These are phyloP conservation scores for Apodospora peruviana DNA, from an alignment of 495 filamentous ascomycete genomes.

Conservation along the genomic window DNA sequence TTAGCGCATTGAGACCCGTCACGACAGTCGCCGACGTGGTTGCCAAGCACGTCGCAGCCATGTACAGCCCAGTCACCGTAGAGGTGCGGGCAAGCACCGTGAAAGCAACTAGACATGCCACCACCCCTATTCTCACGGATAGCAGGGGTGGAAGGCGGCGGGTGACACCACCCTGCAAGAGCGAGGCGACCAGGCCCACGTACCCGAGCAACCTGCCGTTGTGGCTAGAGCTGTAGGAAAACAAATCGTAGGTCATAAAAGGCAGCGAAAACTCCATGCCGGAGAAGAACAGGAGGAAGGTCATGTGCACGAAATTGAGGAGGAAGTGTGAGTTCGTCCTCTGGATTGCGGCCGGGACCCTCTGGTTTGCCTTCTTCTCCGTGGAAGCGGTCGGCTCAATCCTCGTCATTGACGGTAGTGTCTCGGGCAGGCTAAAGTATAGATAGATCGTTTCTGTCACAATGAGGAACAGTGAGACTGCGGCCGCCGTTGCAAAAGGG, in stretches of 20 bases:
- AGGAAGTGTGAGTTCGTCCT: conserved; percentile 76
- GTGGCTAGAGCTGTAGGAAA: conserved; percentile 67
- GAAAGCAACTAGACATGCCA: conserved; percentile 73
- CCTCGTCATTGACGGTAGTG: conserved; percentile 54
- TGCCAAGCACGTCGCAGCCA: conserved; percentile 74
- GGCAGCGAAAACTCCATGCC: conserved; percentile 95
- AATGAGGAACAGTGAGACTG: conserved; percentile 76
- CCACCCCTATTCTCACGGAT: conserved; percentile 72
- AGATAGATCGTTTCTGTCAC: conserved; percentile 81
- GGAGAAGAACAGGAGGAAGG: conserved; percentile 93
- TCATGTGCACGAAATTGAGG: conserved; percentile 82
- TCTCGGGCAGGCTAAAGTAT: conserved; percentile 86
- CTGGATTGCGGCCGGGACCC: conserved; percentile 14
- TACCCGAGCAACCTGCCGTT: conserved; percentile 88
- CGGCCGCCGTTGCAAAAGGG: conserved; percentile 86
- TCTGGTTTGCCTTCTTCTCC: conserved; percentile 18
- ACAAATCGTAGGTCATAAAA: conserved; percentile 95
- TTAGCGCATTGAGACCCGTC: conserved; percentile 84
- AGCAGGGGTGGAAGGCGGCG: conserved; percentile 73
- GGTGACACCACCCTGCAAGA: conserved; percentile 82
- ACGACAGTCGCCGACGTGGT: conserved; percentile 91
- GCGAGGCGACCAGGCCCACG: conserved; percentile 85
- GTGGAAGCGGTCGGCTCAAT: conserved; percentile 8
- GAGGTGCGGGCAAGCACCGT: conserved; percentile 66
- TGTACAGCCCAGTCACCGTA: conserved; percentile 64